Evolutionary conservation across 2,329 filamentous ascomycete genomes (phyloP).

Genomic region (Furcasterigmium furcatum): DNA sequence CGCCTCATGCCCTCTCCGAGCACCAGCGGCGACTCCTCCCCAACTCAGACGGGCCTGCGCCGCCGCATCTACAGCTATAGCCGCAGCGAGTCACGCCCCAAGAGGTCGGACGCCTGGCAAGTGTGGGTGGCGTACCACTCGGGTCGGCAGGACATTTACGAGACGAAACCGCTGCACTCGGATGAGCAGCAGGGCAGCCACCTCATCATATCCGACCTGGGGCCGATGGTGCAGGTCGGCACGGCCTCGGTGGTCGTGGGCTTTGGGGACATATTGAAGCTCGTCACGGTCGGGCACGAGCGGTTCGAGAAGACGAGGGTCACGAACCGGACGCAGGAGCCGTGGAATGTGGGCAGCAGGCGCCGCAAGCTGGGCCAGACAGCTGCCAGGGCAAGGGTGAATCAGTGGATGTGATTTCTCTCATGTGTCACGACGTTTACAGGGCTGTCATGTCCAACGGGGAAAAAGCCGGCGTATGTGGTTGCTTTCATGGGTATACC

Average conservation of each 20-base stretch:
- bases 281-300: constrained; percentile 65
- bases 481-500: not conserved
- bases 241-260: constrained; percentile 64
- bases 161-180: constrained; percentile 40
- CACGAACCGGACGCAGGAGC: constrained; percentile 21
- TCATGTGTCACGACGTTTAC: no score
- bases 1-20: constrained; percentile 29
- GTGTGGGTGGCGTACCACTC: constrained; percentile 50
- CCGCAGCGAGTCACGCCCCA: constrained; percentile 19
- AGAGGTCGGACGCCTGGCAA: constrained; percentile 43
- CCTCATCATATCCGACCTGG: constrained; percentile 63
- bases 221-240: constrained; percentile 62
- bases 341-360: constrained; percentile 32
- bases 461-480: no score
- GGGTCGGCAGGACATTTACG: constrained; percentile 38
- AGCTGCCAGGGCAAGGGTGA: not conserved
- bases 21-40: constrained; percentile 13
- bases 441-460: no score
- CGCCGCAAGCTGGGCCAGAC: constrained; percentile 26
- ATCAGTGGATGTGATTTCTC: not conserved
- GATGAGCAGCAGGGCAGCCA: constrained; percentile 41
- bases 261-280: constrained; percentile 70
- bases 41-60: constrained; percentile 19
- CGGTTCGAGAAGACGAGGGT: constrained; percentile 48
- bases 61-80: constrained; percentile 19